These are phyloP conservation scores for Astrothelium macrocarpum DNA, from an alignment of 495 filamentous ascomycete species.

Conservation along the genomic window DNA sequence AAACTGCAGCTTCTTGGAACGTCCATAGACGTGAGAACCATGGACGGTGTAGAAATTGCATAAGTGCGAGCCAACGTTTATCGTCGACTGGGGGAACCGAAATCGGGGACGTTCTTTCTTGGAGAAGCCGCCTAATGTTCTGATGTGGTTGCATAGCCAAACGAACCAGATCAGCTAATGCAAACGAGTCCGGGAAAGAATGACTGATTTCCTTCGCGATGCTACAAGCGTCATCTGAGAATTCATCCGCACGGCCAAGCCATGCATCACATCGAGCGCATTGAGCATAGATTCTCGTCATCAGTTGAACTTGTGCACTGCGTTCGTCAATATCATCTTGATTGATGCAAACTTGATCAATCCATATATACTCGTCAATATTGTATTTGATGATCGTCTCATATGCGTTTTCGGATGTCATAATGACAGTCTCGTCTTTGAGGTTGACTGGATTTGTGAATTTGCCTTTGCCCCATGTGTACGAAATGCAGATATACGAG, in stretches of 20 bases:
- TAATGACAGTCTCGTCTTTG: background rate
- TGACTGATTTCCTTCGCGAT: background rate
- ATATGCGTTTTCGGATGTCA: background rate
- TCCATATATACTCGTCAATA: background rate
- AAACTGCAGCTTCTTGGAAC: background rate
- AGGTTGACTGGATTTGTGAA: background rate
- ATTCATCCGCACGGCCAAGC: background rate
- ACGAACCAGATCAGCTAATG: background rate
- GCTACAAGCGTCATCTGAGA: background rate
- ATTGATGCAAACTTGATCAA: conserved; percentile 4
- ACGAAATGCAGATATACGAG: conserved; percentile 3
- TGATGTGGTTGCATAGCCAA: background rate
- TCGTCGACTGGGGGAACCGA: background rate
- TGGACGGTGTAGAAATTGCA: background rate
- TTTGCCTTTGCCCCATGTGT: conserved; percentile 11
- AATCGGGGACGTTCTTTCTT: background rate
- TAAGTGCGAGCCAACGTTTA: background rate
- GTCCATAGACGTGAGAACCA: background rate
- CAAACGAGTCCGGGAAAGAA: background rate
- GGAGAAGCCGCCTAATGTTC: background rate
- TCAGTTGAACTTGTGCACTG: background rate
- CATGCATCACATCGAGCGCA: background rate
- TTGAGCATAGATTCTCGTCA: background rate
- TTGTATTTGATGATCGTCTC: background rate
- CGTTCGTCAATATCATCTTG: background rate